phyloP scores from a whole-genome alignment of 2,329 filamentous ascomycete species.

The Penicillium brasilianum region DNA sequence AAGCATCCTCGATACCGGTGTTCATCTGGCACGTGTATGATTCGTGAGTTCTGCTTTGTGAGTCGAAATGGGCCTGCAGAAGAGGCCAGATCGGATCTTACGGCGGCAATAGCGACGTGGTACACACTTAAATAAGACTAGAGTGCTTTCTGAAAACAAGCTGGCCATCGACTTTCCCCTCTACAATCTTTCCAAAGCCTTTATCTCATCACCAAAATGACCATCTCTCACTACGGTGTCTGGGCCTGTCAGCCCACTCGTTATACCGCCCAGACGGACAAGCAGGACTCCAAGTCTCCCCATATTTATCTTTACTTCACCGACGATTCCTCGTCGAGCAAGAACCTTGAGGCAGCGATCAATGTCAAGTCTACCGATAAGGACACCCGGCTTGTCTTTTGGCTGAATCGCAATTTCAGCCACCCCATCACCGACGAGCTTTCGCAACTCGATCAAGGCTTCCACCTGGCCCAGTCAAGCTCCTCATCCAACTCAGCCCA shows the following conservation, averaged over 20 bases:
- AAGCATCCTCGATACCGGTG: background rate
- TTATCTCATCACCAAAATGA: constrained; percentile 9
- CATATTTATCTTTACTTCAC: constrained; percentile 41
- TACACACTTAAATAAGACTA: background rate
- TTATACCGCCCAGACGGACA: constrained; percentile 23
- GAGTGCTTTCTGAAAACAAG: background rate
- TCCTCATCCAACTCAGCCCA: constrained; percentile 5
- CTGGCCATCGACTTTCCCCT: background rate
- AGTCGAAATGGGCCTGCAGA: background rate
- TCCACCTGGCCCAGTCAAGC: constrained; percentile 27
- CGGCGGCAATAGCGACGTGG: background rate
- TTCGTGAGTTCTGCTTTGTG: constrained; percentile 8
- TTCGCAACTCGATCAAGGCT: constrained; percentile 29
- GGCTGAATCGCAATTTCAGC: constrained; percentile 36
- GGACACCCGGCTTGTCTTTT: constrained; percentile 40
- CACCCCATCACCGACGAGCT: constrained; percentile 35
- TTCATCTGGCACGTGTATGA: constrained; percentile 14
- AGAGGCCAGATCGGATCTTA: constrained; percentile 1
- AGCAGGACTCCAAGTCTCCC: constrained; percentile 32
- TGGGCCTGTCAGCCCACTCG: constrained; percentile 27
- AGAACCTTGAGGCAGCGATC: constrained; percentile 35
- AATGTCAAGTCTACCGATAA: constrained; percentile 40
- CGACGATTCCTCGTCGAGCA: constrained; percentile 23
- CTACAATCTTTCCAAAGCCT: background rate
- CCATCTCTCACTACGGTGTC: constrained; percentile 30